Percentiles rank a stretch among this genome's conserved stretches.
phyloP scores from a whole-genome alignment of 176 grass and related monocot genomes.

The Neostapfia colusana region DNA sequence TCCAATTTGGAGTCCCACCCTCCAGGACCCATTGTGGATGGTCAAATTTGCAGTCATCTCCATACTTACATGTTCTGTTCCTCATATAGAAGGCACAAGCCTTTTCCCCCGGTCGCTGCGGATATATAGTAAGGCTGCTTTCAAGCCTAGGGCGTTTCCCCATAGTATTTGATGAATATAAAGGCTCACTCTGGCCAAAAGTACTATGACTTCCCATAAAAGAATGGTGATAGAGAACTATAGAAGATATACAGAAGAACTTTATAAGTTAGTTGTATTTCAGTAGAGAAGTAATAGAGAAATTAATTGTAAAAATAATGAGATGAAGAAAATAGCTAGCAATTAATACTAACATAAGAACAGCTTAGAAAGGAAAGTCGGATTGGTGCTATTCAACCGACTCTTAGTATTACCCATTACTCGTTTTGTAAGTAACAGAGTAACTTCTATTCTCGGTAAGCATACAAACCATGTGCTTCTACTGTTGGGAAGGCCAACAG shows the following conservation, averaged over 20 bases:
- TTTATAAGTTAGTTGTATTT: conserved; percentile 69
- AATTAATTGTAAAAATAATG: conserved; percentile 45
- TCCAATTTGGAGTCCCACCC: conserved; percentile 89
- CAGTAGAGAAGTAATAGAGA: conserved; percentile 39
- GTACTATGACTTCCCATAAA: conserved; percentile 76
- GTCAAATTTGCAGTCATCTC: conserved; percentile 84
- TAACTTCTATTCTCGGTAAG: not conserved
- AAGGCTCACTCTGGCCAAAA: conserved; percentile 64
- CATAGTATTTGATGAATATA: conserved; percentile 88
- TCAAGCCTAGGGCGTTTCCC: conserved; percentile 87
- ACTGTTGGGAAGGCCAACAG: not conserved
- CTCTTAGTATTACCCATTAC: conserved; percentile 19
- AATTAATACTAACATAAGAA: conserved; percentile 18
- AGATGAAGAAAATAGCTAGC: conserved; percentile 36
- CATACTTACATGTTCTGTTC: conserved; percentile 84
- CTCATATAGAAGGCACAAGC: conserved; percentile 97
- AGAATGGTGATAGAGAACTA: conserved; percentile 86
- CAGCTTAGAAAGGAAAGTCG: conserved; percentile 7
- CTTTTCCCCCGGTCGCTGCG: conserved; percentile 72
- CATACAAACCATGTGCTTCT: conserved; percentile 1
- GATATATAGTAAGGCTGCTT: conserved; percentile 88
- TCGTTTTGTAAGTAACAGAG: not conserved
- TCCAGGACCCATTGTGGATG: conserved; percentile 97
- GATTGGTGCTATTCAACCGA: not conserved
- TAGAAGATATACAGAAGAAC: conserved; percentile 74